Base-by-base conservation (phyloP, 139 green algal genomes). In the Volvox africanus region DNA sequence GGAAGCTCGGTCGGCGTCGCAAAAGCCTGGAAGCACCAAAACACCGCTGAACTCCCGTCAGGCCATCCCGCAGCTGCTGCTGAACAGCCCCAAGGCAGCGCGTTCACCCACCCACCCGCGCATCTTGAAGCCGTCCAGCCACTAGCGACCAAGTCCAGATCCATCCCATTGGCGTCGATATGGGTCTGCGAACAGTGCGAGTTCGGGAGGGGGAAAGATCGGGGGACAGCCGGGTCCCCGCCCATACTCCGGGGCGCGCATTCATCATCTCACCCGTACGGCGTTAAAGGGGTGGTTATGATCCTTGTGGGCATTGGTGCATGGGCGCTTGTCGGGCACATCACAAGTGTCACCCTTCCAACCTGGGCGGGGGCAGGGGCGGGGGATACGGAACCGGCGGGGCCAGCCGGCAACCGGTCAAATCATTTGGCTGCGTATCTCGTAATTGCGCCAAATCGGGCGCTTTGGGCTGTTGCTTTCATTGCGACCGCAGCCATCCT, bases 1-100 rank as follows among this genome's bases (percentile, higher is more conserved):
- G 22, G 76, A 73, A 0, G 76, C 87, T 24, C 75, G 75, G 24
- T 91, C 87, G 75, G 13, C 61, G 61, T 91, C 87, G 87, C 87
- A 91, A 21, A 68, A n/a, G 24, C 87, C 87, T 91, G 86, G 9
- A 61, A 19, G 32, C 19, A 61, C 26, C 28, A 80, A 35, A 1
- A 80, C 44, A 55, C 44, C 44, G 44, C 44, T 55, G 5, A 14
- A 55, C 9, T 9, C 9, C 44, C 44, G 5, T 55, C 44, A 9
- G 9, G 44, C 44, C 44, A 55, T 55, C 44, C 5, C 44, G 44
- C 44, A 55, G 44, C 44, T 55, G 44, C 44, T 55, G 44, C 44
- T 9, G 44, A 5, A 55, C 5, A 55, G 44, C 44, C 44, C 44
- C n/a, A n/a, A n/a, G n/a, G n/a, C n/a, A n/a, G n/a, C n/a, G n/a